phyloP scores from a whole-genome alignment of 2,329 filamentous ascomycete species.

The Alternaria atra region DNA sequence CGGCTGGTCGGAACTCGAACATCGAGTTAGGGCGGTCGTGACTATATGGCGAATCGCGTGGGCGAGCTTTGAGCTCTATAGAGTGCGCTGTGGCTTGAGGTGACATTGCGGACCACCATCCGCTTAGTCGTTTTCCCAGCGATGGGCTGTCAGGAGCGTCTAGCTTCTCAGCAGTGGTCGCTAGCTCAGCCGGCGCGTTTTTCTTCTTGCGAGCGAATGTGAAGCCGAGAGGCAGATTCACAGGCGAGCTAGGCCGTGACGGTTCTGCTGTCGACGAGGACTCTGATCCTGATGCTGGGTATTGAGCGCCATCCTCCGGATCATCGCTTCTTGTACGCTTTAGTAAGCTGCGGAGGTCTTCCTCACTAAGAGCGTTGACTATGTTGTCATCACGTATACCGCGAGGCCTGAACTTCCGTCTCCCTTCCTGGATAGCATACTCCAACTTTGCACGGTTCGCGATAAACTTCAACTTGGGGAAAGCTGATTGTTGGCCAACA shows the following conservation, averaged over 20 bases:
- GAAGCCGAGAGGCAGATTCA: conserved; percentile 41
- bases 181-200: conserved; percentile 17
- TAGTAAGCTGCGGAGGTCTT: conserved; percentile 57
- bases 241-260: conserved; percentile 40
- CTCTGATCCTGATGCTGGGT: conserved; percentile 40
- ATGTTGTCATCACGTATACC: conserved; percentile 46
- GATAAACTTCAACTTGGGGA: conserved; percentile 91
- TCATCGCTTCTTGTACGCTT: conserved; percentile 37
- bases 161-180: conserved; percentile 4
- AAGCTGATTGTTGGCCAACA: conserved; percentile 86
- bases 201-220: conserved; percentile 37
- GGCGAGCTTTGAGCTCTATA: conserved; percentile 14
- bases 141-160: conserved; percentile 40
- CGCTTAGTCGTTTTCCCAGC: conserved; percentile 41
- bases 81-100: conserved; percentile 24
- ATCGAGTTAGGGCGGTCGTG: conserved; percentile 47
- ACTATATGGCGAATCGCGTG: conserved; percentile 21
- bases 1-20: conserved; percentile 48
- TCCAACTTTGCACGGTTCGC: conserved; percentile 88
- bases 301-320: conserved; percentile 16
- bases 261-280: conserved; percentile 39
- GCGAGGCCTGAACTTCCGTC: conserved; percentile 53
- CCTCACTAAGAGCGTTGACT: conserved; percentile 55
- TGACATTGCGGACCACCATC: conserved; percentile 50
- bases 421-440: conserved; percentile 67